phyloP scores from a whole-genome alignment of 1,284 basidiomycete species.

The Mycosarcoma maydis region DNA sequence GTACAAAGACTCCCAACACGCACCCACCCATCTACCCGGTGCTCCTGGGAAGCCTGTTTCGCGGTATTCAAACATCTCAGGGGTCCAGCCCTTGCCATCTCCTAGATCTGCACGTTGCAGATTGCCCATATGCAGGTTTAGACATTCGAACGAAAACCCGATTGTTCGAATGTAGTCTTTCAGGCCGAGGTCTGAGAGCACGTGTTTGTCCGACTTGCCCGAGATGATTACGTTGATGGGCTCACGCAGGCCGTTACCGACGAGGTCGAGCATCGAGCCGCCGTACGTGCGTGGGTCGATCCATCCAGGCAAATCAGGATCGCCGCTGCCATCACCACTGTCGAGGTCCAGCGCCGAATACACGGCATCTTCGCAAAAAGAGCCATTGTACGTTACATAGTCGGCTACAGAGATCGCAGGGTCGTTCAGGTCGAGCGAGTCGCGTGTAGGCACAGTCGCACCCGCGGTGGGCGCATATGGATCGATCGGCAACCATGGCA shows the following conservation, averaged over 20 bases:
- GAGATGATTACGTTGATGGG: slow-evolving; percentile 88
- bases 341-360: slow-evolving; percentile 43
- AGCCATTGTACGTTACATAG: slow-evolving; percentile 27
- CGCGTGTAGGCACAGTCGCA: slow-evolving; percentile 12
- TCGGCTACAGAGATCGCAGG: slow-evolving; percentile 20
- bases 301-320: slow-evolving; percentile 51
- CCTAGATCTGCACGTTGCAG: slow-evolving; percentile 82
- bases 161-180: slow-evolving; percentile 77
- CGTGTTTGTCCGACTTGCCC: slow-evolving; percentile 78
- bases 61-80: slow-evolving; percentile 66
- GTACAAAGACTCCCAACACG: slow-evolving; percentile 63
- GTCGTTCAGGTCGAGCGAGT: slow-evolving; percentile 32
- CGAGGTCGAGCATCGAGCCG: slow-evolving; percentile 67
- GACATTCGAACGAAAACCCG: slow-evolving; percentile 81
- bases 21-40: slow-evolving; percentile 63
- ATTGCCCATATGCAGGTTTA: slow-evolving; percentile 80
- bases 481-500: slow-evolving; percentile 29
- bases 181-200: slow-evolving; percentile 79
- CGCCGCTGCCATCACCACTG: slow-evolving; percentile 31
- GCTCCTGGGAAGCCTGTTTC: slow-evolving; percentile 62
- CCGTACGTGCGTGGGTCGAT: slow-evolving; percentile 43
- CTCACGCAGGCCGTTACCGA: slow-evolving; percentile 82
- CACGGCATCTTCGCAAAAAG: slow-evolving; percentile 39
- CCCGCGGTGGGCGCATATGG: slow-evolving; percentile 8
- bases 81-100: slow-evolving; percentile 76